Base-by-base conservation (phyloP, 2,329 filamentous ascomycete genomes). In the Botrytis galanthina region DNA sequence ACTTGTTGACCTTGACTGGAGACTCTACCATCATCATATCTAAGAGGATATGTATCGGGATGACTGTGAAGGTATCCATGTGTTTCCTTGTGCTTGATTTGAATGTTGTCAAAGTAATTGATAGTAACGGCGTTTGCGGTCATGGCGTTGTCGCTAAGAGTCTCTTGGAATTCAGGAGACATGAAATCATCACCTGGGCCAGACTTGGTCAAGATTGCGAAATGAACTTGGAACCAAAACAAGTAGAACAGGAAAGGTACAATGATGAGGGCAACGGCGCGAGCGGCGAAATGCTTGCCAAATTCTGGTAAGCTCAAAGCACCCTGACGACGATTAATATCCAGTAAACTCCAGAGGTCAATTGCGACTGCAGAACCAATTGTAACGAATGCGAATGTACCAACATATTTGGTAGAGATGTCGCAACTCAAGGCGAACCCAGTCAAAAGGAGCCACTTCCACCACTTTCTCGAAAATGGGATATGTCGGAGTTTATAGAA, bases 151-250 rank as follows among this genome's bases (percentile, higher is more conserved):
- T 99, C 95, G 80, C 92, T 94, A 76, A 99, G 86, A 2, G 96
- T 98, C 85, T 97, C 95, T 85, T 99, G 96, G 86, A 99, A 99
- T 80, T 96, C 94, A 1, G 96, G 96, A 6, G 92, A 94, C 96
- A 99, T 99, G 85, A 99, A 99, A 80, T 98, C 95, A 81, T 99
- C 96, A 71, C 96, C 96, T 62, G 96, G 95, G 51, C 96, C 96
- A 70, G 96, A 98, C 74, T 91, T 89, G 77, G 85, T 92, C 75
- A 99, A 87, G 79, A 99, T 93, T 62, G 93, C 88, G 83, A 99
- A 99, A 85, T 99, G 96, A 44, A 99, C 95, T 87, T 99, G 96
- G 91, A 99, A 99, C 96, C 96, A 99, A 87, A 99, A 98, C 64
- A 99, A 89, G 84, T 99, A 99, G 84, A 99, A 97, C 80, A 98